Conservation (phyloP, 805 yeast species). For the Candida vartiovaarae region DNA sequence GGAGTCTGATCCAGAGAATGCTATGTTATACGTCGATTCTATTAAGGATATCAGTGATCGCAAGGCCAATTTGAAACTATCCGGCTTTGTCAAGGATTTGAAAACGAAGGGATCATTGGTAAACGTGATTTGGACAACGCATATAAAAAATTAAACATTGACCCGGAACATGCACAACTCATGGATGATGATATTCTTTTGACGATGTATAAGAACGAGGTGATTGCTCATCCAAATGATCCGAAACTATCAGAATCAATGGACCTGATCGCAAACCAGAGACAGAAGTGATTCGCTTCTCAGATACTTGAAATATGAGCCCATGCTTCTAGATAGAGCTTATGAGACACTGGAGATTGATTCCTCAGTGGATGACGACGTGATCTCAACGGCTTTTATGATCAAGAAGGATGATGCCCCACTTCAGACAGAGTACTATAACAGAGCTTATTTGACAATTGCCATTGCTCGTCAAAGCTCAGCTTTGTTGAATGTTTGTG, state of each 20-base stretch:
- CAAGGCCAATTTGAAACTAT: constrained; percentile 40
- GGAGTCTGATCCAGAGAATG: constrained; percentile 35
- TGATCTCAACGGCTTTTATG: constrained; percentile 68
- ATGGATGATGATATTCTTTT: constrained; percentile 25
- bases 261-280: constrained; percentile 30
- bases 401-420: constrained; percentile 50
- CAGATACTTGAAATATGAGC: constrained; percentile 40
- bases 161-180: constrained; percentile 20
- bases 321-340: constrained; percentile 41
- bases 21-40: constrained; percentile 53
- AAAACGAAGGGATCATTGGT: constrained; percentile 44
- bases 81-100: constrained; percentile 36
- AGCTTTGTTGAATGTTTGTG: constrained; percentile 48
- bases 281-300: constrained; percentile 30
- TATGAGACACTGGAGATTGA: constrained; percentile 44
- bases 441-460: constrained; percentile 55
- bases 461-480: constrained; percentile 54
- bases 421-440: constrained; percentile 33
- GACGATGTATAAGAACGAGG: constrained; percentile 28
- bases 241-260: constrained; percentile 32
- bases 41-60: constrained; percentile 42
- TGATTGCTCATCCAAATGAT: constrained; percentile 12
- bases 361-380: constrained; percentile 55
- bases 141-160: constrained; percentile 28
- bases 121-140: constrained; percentile 39